phyloP scores from a whole-genome alignment of 805 yeast species.

The Starmerella bacillaris region DNA sequence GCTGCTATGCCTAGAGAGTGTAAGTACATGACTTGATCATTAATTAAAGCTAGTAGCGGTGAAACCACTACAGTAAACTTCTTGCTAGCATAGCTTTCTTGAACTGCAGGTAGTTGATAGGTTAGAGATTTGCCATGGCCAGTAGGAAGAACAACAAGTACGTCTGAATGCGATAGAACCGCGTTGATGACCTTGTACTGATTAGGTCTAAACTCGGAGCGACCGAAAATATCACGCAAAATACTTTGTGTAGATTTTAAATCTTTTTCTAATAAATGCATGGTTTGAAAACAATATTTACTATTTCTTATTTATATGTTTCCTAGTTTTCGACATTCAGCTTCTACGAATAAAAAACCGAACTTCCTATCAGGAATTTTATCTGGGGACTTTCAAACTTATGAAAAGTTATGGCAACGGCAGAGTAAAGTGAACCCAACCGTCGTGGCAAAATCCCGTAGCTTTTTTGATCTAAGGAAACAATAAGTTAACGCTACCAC shows the following conservation, averaged over 20 bases:
- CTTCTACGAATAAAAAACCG: constrained; percentile 19
- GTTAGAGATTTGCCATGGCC: constrained; percentile 96
- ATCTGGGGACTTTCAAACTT: constrained; percentile 21
- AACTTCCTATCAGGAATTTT: constrained; percentile 24
- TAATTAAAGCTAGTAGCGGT: constrained; percentile 89
- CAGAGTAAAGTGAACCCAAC: constrained; percentile 18
- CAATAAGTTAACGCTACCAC: constrained; percentile 2
- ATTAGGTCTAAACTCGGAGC: constrained; percentile 14
- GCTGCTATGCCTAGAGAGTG: constrained; percentile 50
- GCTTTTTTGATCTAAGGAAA: constrained; percentile 23
- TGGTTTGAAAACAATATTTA: background rate
- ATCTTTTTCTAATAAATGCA: background rate
- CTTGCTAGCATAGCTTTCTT: constrained; percentile 26
- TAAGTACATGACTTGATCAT: constrained; percentile 79
- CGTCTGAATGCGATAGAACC: constrained; percentile 44
- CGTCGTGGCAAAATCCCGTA: constrained; percentile 26
- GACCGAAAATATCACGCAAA: constrained; percentile 12
- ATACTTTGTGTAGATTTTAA: constrained; percentile 1
- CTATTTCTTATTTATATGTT: constrained; percentile 12
- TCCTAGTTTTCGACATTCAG: constrained; percentile 22
- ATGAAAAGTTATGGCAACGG: constrained; percentile 23
- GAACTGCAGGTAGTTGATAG: constrained; percentile 82
- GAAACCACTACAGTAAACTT: constrained; percentile 76
- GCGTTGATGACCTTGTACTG: constrained; percentile 18
- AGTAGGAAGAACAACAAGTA: constrained; percentile 90